Base-by-base conservation (phyloP, 2,329 filamentous ascomycete species). In the Colletotrichum simmondsii region DNA sequence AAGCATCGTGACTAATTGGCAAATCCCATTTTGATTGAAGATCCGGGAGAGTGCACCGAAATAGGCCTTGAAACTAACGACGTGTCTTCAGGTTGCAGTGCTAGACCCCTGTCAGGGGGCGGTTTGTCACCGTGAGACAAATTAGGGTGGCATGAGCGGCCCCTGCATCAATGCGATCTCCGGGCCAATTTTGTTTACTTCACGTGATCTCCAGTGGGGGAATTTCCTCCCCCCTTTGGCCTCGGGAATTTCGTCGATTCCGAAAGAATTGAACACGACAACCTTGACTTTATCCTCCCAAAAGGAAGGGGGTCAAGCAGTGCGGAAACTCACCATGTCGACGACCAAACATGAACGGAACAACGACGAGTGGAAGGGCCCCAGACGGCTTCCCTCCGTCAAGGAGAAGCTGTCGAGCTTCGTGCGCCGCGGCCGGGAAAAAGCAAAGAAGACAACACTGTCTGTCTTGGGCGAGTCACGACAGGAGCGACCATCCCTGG, bases 131-230 rank as follows among this genome's bases (percentile, higher is more conserved):
- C 42, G 42, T 49, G 42, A 49, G 42, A 49, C 42, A 49, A 49
- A 49, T 49, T 49, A 49, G 42, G 16, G 42, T 49, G 42, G 42
- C 19, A 49, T 49, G 42, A 56, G 58, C 28, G 69, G 59, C 65
- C 69, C 69, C 65, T 72, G 65, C 65, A 54, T 72, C 65, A 72
- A 72, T 72, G 69, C 65, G 59, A 69, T 69, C 66, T 42, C 69
- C 69, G 54, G 69, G 53, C 69, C 69, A 72, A 72, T 72, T 52
- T 69, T 72, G 65, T 72, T 72, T 72, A 72, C 53, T 46, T 63
- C 69, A 72, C 69, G 65, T 72, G 69, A 72, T 69, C 64, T 22
- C 58, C 53, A 58, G 30, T 24, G 22, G 52, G n/a, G 22, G 65
- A 63, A 53, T 46, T 58, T 42, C 30, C 69, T 53, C 58, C 58